A percentile compares a stretch with the other conserved stretches of the same genome.
These are phyloP conservation scores for Recurvomyces mirabilis DNA, from an alignment of 495 filamentous ascomycete genomes.

Conservation along the genomic window DNA sequence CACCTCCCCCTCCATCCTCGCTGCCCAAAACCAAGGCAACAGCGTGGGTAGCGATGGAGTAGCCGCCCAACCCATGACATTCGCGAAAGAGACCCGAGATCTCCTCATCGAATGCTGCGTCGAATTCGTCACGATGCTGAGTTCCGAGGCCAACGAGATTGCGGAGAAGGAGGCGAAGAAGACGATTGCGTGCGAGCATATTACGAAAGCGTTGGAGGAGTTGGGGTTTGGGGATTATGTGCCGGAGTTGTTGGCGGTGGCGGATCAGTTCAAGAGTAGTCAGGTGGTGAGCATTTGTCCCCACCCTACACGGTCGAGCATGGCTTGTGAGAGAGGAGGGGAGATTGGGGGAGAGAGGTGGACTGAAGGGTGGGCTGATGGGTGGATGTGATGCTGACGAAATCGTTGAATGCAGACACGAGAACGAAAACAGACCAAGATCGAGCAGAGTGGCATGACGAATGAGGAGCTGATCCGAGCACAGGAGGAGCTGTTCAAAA, in stretches of 20 bases:
- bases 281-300: conserved; percentile 59
- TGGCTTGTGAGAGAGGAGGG: no score
- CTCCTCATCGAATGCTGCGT: conserved; percentile 97
- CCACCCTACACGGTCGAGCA: no score
- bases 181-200: conserved; percentile 93
- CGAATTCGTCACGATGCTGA: conserved; percentile 96
- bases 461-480: conserved; percentile 79
- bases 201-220: conserved; percentile 80
- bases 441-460: conserved; percentile 82
- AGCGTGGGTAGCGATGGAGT: no score
- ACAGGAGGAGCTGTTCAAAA: conserved; percentile 83
- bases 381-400: no score
- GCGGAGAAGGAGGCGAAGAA: conserved; percentile 97
- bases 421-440: conserved; percentile 93
- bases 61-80: conserved; percentile 45
- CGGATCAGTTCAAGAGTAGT: conserved; percentile 82
- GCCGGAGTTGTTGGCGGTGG: conserved; percentile 70
- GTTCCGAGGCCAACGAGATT: conserved; percentile 95
- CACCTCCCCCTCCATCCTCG: conserved; percentile 42
- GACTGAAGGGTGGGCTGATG: no score
- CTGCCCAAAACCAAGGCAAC: no score
- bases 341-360: not conserved
- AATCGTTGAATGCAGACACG: no score
- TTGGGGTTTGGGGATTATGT: conserved; percentile 89
- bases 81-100: conserved; percentile 88